phyloP scores from a whole-genome alignment of 2,329 filamentous ascomycete species.

The Aureobasidium mangrovei region DNA sequence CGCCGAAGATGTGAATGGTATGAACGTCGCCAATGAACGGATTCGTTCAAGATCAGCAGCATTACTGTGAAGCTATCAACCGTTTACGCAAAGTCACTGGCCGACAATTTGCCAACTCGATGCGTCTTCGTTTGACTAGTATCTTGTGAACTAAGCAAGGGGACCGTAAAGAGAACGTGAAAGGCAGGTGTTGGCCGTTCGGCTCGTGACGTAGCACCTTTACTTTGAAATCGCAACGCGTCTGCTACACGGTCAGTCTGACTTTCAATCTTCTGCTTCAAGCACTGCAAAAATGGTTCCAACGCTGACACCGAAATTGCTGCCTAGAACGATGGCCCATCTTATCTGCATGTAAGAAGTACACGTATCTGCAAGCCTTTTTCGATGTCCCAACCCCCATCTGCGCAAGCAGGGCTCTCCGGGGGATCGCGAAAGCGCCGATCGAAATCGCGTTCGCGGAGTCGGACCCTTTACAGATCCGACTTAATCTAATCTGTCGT shows the following conservation, averaged over 20 bases:
- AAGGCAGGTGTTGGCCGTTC: not conserved
- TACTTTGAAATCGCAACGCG: not conserved
- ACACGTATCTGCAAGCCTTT: not conserved
- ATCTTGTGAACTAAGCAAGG: not conserved
- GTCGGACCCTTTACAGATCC: constrained; percentile 6
- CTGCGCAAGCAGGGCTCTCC: not conserved
- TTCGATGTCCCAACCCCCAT: not conserved
- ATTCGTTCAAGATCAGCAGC: not conserved
- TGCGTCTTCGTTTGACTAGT: not conserved
- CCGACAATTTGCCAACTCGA: not conserved
- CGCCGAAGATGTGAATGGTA: not conserved
- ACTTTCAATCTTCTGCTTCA: not conserved
- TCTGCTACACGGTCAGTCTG: constrained; percentile 3
- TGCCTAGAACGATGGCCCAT: not conserved
- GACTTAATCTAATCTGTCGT: constrained; percentile 8
- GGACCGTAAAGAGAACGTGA: not conserved
- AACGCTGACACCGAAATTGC: not conserved
- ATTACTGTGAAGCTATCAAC: not conserved
- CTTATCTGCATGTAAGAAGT: not conserved
- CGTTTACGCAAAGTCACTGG: not conserved
- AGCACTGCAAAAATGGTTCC: not conserved
- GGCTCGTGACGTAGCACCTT: constrained; percentile 1
- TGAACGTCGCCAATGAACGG: not conserved
- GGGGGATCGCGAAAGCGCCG: constrained; percentile 8
- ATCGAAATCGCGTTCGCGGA: constrained; percentile 7